Evolutionary conservation across 371 early-diverging fungal genomes (phyloP), one percentile per base, ranked within the genome.

Genomic region (Mucor lusitanicus): DNA sequence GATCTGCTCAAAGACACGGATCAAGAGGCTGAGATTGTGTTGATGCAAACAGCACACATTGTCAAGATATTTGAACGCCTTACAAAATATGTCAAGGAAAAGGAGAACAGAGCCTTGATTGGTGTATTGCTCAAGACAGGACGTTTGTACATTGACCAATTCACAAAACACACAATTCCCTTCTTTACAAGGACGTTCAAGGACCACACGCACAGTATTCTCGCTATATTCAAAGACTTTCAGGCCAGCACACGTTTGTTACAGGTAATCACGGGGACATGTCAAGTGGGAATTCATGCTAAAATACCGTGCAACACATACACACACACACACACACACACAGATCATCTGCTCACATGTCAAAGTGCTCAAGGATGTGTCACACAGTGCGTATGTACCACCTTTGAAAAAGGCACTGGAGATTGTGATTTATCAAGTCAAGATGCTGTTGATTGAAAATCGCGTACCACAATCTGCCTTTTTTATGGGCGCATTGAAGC

Each of bases 261-360:
- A 19, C 90, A 91, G 76, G 84, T 81, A 75, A 53, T 23, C 25
- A 54, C 13, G 9, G 30, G 4, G 33, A 35, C 12, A 35, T n/a
- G 28, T 15, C 1, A 21, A 3, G 6, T 35, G 9, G 11, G 6
- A 12, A 12, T 35, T 11, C 25, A 28, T 57, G 32, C 57, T 57
- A 32, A 56, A 3, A 1, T n/a, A 13, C 6, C 3, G 21, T 19
- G 40, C 3, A 40, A 15, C 40, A 17, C 28, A 28, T 17, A 27
- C 0, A 27, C 32, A 7, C n/a, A n/a, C n/a, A n/a, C n/a, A n/a
- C n/a, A n/a, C n/a, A n/a, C n/a, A n/a, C n/a, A n/a, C 17, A 46
- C 78, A 90, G 87, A 88, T 79, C 58, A 88, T 95, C 27, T 95
- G 95, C 62, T 88, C 88, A 19, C 92, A 94, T 72, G 90, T 89